phyloP scores from a whole-genome alignment of 1,284 basidiomycete species.

The Ustilago cynodontis region DNA sequence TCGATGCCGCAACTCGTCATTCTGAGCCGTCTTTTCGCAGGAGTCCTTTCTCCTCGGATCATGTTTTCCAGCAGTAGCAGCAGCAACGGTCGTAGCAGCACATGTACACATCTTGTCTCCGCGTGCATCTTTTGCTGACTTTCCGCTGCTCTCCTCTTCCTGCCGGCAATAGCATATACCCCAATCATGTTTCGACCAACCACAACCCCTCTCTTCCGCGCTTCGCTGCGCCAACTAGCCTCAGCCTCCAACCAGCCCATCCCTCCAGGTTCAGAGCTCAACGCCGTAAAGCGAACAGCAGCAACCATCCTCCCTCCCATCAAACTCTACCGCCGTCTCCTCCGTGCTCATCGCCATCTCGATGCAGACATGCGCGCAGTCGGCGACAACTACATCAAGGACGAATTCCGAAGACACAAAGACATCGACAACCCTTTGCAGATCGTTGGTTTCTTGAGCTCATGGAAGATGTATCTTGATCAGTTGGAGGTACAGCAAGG shows the following conservation, averaged over 20 bases:
- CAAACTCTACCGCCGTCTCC: conserved; percentile 64
- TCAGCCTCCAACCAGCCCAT: conserved; percentile 45
- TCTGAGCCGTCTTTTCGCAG: conserved; percentile 45
- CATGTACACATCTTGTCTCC: background rate
- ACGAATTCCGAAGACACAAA: conserved; percentile 66
- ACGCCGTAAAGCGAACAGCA: conserved; percentile 41
- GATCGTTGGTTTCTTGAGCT: conserved; percentile 67
- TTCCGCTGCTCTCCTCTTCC: background rate
- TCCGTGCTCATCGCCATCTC: conserved; percentile 63
- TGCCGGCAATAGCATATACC: background rate
- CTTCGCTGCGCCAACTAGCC: conserved; percentile 29
- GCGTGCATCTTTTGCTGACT: conserved; percentile 5
- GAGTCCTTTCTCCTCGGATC: background rate
- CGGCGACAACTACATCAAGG: conserved; percentile 69
- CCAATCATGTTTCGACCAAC: conserved; percentile 38
- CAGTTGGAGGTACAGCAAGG: conserved; percentile 55
- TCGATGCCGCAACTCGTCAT: conserved; percentile 55
- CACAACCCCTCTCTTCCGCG: conserved; percentile 14
- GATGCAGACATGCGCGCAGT: conserved; percentile 67
- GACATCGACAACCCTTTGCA: conserved; percentile 67
- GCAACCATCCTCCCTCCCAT: conserved; percentile 64
- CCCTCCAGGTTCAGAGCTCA: conserved; percentile 37
- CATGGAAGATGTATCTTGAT: conserved; percentile 70
- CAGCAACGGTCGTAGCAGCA: background rate
- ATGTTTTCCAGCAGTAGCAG: background rate